phyloP scores from a whole-genome alignment of 1,139 yeast genomes.

The Yamadazyma siamensis region DNA sequence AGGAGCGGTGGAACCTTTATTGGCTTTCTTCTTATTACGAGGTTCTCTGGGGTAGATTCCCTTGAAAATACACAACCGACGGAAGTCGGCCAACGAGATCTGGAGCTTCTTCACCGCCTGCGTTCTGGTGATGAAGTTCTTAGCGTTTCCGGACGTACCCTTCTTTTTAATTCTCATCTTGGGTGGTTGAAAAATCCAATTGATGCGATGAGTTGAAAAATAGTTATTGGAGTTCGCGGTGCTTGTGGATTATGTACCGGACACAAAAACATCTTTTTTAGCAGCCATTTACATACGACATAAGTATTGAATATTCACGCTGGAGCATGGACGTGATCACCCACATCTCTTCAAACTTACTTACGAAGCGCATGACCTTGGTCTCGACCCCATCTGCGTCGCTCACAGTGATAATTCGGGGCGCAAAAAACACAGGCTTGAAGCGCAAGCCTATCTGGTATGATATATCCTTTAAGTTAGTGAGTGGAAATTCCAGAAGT shows the following conservation, averaged over 20 bases:
- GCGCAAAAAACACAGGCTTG: conserved; percentile 13
- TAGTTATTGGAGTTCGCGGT: conserved; percentile 1
- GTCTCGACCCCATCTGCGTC: conserved; percentile 1
- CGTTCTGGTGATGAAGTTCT: conserved; percentile 88
- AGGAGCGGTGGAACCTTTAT: conserved; percentile 95
- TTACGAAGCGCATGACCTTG: conserved; percentile 9
- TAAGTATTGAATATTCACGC: conserved; percentile 9
- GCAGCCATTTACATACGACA: no score
- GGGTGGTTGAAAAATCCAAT: conserved; percentile 6
- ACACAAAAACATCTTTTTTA: neutral
- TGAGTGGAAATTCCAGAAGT: conserved; percentile 11
- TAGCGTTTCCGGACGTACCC: conserved; percentile 86
- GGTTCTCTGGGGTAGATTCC: conserved; percentile 98
- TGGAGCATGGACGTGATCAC: conserved; percentile 10
- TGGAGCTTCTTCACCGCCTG: conserved; percentile 93
- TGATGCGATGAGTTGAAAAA: conserved; percentile 12
- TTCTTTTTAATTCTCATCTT: conserved; percentile 60
- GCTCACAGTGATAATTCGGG: conserved; percentile 2
- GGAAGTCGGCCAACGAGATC: conserved; percentile 95
- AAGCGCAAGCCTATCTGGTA: conserved; percentile 12
- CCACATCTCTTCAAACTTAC: conserved; percentile 16
- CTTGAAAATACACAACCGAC: conserved; percentile 94
- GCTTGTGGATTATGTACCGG: neutral
- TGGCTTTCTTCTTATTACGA: conserved; percentile 92
- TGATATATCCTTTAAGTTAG: conserved; percentile 11